Conservation (phyloP, 495 filamentous ascomycete species). For the Chaetomium fimeti region DNA sequence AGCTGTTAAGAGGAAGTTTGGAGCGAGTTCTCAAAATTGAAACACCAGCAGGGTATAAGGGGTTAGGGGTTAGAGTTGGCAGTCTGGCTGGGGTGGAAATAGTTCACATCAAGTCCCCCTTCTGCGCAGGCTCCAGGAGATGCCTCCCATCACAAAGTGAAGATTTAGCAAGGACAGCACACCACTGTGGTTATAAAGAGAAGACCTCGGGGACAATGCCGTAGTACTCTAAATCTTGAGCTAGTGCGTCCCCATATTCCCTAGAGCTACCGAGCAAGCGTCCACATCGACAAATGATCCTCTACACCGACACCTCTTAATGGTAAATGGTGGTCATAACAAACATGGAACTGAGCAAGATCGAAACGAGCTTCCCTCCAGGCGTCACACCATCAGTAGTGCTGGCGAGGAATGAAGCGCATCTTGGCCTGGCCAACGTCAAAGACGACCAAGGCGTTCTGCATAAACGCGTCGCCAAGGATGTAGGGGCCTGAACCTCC, state of each 20-base stretch:
- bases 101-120: too few relatives aligned
- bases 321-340: not conserved
- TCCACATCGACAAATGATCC: conserved; percentile 1
- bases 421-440: conserved; percentile 59
- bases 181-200: too few relatives aligned
- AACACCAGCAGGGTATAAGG: too few relatives aligned
- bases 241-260: not conserved
- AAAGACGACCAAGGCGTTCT: conserved; percentile 61
- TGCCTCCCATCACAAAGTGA: too few relatives aligned
- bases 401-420: conserved; percentile 43
- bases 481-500: conserved; percentile 51
- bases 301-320: not conserved
- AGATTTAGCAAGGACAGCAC: too few relatives aligned
- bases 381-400: conserved; percentile 28
- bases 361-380: not conserved
- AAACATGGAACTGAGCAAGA: not conserved
- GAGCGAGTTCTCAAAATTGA: too few relatives aligned
- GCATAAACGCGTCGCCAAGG: conserved; percentile 62
- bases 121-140: too few relatives aligned
- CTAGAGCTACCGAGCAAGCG: not conserved
- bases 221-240: not conserved
- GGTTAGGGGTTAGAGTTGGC: too few relatives aligned
- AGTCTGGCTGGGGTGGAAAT: too few relatives aligned
- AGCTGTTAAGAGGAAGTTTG: too few relatives aligned
- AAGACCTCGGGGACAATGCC: not conserved